Base-by-base conservation (phyloP, 306 rosid species). In the Comarum palustre region DNA sequence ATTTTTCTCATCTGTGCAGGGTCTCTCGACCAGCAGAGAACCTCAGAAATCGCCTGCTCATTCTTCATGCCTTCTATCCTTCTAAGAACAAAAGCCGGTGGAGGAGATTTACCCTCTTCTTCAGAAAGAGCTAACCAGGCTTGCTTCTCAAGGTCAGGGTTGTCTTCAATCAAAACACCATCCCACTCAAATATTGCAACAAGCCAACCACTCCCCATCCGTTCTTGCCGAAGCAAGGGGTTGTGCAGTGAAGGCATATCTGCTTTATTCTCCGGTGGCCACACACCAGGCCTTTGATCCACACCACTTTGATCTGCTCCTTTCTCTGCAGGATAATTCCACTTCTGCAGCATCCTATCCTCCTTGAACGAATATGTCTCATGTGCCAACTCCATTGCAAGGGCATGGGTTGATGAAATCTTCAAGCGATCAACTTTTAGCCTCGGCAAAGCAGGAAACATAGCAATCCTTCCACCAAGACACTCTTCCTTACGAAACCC, bases 131-230 rank as follows among this genome's bases (percentile, higher is more conserved):
- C 84, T 5, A 89, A 76, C 99, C 97, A 94, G 0, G 99, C 91
- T 60, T 88, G 96, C 87, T 83, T 88, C 84, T 94, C 96, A 51
- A 86, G 52, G 66, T 91, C 97, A 52, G 90, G 86, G 60, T 87
- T 91, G 41, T 90, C 97, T 73, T 94, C 97, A 76, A 90, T 77
- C 39, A 91, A 47, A 82, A 94, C 97, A 50, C 99, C 96, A 75
- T 94, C 99, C 97, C 96, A 91, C 79, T 94, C 99, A 83, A 94
- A 91, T 83, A 94, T 91, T 47, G 86, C 99, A 67, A 96, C 95
- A 76, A 94, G 77, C 99, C 97, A 94, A 68, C 96, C 97, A 78
- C 96, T 89, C 2, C 99, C 97, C 97, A 94, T 94, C 86, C 90
- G 86, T 80, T 94, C 97, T 51, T 91, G 97, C 73, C 99, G 78